phyloP scores from a whole-genome alignment of 73 alveolate genomes.

The Loxodes magnus region DNA sequence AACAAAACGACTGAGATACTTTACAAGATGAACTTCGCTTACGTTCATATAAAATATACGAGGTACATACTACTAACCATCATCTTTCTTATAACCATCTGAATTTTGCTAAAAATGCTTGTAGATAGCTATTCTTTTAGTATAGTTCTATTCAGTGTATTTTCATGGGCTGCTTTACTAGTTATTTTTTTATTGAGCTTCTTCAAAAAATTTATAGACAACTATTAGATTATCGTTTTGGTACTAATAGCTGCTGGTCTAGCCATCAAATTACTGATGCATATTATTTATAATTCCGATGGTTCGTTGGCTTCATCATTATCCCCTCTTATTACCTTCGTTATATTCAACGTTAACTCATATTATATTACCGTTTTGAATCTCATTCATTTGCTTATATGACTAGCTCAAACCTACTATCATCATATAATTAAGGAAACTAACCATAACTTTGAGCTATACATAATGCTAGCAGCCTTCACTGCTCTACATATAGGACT shows the following conservation, averaged over 20 bases:
- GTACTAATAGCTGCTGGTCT: background rate
- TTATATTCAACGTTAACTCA: slow-evolving; percentile 4
- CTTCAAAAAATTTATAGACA: background rate
- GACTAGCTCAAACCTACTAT: too few relatives aligned
- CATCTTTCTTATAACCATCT: background rate
- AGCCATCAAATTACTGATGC: background rate
- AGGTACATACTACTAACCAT: background rate
- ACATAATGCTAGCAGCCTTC: too few relatives aligned
- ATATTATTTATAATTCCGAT: background rate
- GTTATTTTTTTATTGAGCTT: background rate
- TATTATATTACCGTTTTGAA: slow-evolving; percentile 2
- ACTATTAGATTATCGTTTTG: background rate
- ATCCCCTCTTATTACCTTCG: background rate
- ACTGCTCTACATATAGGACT: too few relatives aligned
- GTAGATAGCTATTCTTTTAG: background rate
- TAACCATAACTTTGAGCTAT: too few relatives aligned
- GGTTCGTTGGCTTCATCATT: slow-evolving; percentile 11
- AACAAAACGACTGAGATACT: slow-evolving; percentile 3
- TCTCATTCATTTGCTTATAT: background rate
- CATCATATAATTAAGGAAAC: too few relatives aligned
- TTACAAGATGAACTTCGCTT: background rate
- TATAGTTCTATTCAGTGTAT: background rate
- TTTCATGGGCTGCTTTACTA: background rate
- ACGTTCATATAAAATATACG: background rate
- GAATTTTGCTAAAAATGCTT: background rate